Evolutionary conservation across 2,329 filamentous ascomycete species (phyloP), one percentile per base, ranked within the genome.

Genomic region (Exophiala aquamarina): DNA sequence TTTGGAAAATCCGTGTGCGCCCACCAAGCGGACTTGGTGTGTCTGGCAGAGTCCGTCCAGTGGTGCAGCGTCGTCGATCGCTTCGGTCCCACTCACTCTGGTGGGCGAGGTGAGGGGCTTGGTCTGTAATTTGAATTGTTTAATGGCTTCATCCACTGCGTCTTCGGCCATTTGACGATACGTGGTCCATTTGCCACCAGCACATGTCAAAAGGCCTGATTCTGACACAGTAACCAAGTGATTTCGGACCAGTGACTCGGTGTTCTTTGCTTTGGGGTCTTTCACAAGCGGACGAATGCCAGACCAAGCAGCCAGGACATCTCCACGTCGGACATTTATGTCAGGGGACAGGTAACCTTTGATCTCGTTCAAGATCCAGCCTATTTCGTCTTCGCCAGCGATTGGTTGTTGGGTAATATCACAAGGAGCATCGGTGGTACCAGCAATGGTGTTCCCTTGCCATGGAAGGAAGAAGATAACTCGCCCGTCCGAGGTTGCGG

Each of bases 111-210:
- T 51, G 15, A 59, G 34, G 4, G 57, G 41, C 26, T 51, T 47
- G 8, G 59, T 54, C 29, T 50, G 44, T 21, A 61, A 42, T 5
- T 42, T 42, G 47, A 61, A 61, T 29, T 53, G 47, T 18, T 52
- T 59, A 49, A 61, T 56, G 21, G 57, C 54, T 8, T 89, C 87
- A 61, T 94, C 88, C 34, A 95, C 88, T 35, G 86, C 87, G 65
- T 94, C 88, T 69, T 95, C 88, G 17, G 89, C 87, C 89, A 95
- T 94, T 68, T 94, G 87, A 47, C 89, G 84, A 70, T 94, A 94
- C 1, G 89, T 94, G 2, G 89, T 94, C 89, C 89, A 94, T 70
- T 95, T 94, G 38, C 89, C 89, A 58, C 89, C 89, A 20, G 88
- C 88, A 62, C 88, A 91, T 26, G 89, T 95, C 56, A 95, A 71